phyloP scores from a whole-genome alignment of 1,284 basidiomycete species.

The Microbotryum intermedium region DNA sequence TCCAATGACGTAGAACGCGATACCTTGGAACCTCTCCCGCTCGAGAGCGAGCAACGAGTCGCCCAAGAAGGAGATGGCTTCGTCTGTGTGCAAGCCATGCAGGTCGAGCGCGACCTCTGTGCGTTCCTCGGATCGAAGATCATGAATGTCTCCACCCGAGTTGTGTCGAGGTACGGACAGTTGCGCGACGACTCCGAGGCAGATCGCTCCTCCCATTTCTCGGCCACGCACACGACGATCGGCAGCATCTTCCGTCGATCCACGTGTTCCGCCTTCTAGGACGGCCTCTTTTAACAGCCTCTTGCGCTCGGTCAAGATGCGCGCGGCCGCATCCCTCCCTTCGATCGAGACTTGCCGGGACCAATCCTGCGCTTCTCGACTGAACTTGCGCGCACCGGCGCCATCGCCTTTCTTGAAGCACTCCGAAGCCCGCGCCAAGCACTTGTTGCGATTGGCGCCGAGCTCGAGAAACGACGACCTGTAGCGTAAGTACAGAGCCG shows the following conservation, averaged over 20 bases:
- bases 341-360: conserved; percentile 81
- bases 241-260: conserved; percentile 37
- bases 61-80: conserved; percentile 83
- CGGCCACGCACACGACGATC: conserved; percentile 70
- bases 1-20: conserved; percentile 72
- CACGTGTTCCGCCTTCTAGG: conserved; percentile 24
- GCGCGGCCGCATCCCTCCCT: conserved; percentile 63
- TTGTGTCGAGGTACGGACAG: conserved; percentile 20
- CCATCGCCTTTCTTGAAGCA: conserved; percentile 91
- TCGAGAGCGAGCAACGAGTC: conserved; percentile 65
- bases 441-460: conserved; percentile 85
- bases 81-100: conserved; percentile 55
- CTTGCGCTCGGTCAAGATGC: conserved; percentile 71
- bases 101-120: conserved; percentile 67
- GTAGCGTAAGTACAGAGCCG: conserved; percentile 75
- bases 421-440: conserved; percentile 87
- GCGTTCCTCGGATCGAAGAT: conserved; percentile 65
- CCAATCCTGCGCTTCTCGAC: conserved; percentile 81
- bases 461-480: conserved; percentile 77
- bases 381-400: conserved; percentile 86
- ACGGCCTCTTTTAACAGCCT: conserved; percentile 66
- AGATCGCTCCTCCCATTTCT: conserved; percentile 68
- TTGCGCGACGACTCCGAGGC: conserved; percentile 61
- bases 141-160: conserved; percentile 22
- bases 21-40: conserved; percentile 45